Evolutionary conservation across 2,329 filamentous ascomycete species (phyloP).

Genomic region (Metarhizium robertsii): DNA sequence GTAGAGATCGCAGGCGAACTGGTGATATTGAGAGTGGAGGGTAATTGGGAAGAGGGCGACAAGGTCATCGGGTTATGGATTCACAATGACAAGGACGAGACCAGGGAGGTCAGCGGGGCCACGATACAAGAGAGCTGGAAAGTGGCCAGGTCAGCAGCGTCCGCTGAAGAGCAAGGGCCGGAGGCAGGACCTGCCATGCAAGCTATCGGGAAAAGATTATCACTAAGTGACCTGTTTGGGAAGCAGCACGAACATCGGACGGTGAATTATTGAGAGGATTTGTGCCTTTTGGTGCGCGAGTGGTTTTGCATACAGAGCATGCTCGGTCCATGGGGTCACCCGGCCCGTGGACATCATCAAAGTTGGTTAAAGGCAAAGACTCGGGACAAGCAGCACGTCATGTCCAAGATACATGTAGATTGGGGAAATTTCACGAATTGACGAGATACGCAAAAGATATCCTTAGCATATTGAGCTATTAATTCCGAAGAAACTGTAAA

Average conservation of each 20-base stretch:
- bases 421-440: background rate
- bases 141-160: conserved; percentile 21
- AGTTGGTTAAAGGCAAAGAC: too few species aligned
- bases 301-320: too few species aligned
- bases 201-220: conserved; percentile 33
- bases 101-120: conserved; percentile 29
- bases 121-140: conserved; percentile 36
- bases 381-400: background rate
- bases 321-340: too few species aligned
- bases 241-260: conserved; percentile 14
- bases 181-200: conserved; percentile 31
- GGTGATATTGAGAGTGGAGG: conserved; percentile 37
- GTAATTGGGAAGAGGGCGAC: conserved; percentile 22
- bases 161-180: conserved; percentile 17
- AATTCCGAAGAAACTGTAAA: background rate
- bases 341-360: too few species aligned
- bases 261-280: background rate
- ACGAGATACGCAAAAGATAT: background rate
- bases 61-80: conserved; percentile 46
- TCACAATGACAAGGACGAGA: conserved; percentile 38
- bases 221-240: conserved; percentile 36
- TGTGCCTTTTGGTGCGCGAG: too few species aligned
- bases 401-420: background rate
- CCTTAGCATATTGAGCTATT: background rate
- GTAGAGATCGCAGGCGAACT: conserved; percentile 54